Base-by-base conservation (phyloP, 2,329 filamentous ascomycete species). In the Trichoderma semiorbis region DNA sequence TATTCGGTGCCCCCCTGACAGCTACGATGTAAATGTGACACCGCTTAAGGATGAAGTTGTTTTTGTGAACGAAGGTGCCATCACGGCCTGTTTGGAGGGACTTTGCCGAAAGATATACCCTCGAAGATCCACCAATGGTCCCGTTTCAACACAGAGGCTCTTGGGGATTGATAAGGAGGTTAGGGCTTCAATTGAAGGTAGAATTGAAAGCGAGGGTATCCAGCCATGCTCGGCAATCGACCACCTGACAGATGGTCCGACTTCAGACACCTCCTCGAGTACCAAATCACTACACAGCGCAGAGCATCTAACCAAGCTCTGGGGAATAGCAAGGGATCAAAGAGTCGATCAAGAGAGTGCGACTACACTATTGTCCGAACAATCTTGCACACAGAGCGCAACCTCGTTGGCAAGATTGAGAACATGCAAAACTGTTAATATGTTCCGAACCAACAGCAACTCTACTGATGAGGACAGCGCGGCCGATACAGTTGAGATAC, bases 11-110 rank as follows among this genome's bases (percentile, higher is more conserved):
- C 86, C 88, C 0, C 77, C 82, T 1, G 85, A 85, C 32, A 90
- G 84, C 72, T 95, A 95, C 76, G 92, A 95, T 79, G 84, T 86
- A 1, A 95, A 94, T 74, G 80, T 94, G 7, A 89, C 93, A 72
- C 88, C 92, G 4, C 84, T 88, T 4, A 95, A 95, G 77, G 89
- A 93, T 71, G 89, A 93, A 75, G 85, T 95, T 2, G 76, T 93
- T 1, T 94, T 95, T 76, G 83, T 83, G 5, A 83, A 93, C 65
- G 86, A 90, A 73, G 62, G 79, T 2, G 63, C 68, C 2, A 58
- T 89, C 0, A 74, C 88, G 2, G 75, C 81, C n/a, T 78, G 83
- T 21, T 89, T 89, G 64, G 82, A 83, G 39, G 74, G 74, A 1
- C 77, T 88, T 21, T 86, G 85, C 26, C 75, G 77, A 34, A 77